These are phyloP conservation scores for Pyrenochaeta sp. DNA, from an alignment of 2,329 filamentous ascomycete species.

Conservation along the genomic window DNA sequence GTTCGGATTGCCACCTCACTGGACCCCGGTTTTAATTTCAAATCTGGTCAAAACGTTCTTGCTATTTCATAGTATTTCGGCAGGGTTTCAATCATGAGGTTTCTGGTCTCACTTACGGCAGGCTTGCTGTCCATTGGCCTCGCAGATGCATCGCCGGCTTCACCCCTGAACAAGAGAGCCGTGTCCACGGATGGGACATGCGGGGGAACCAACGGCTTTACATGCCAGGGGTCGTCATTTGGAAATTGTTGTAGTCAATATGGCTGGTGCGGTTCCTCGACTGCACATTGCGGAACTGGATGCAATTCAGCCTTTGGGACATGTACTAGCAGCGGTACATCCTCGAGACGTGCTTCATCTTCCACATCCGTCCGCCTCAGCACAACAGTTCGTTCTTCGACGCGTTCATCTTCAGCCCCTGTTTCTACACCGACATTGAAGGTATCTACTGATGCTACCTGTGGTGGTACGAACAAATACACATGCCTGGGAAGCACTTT, in stretches of 20 bases:
- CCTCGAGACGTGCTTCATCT: conserved; percentile 6
- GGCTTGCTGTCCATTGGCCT: conserved; percentile 28
- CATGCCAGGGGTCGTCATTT: conserved; percentile 54
- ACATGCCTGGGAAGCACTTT: conserved; percentile 22
- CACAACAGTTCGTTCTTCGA: conserved; percentile 30
- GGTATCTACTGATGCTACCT: conserved; percentile 50
- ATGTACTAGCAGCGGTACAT: conserved; percentile 23
- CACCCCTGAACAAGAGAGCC: conserved; percentile 26
- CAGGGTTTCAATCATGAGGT: conserved; percentile 24
- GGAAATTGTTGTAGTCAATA: conserved; percentile 56
- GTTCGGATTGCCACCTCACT: too few relatives aligned
- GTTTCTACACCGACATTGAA: conserved; percentile 34
- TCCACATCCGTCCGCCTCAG: conserved; percentile 39
- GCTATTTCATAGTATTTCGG: not conserved
- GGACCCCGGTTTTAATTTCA: not conserved
- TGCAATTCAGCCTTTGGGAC: conserved; percentile 45
- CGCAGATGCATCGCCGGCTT: conserved; percentile 18
- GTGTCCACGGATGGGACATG: conserved; percentile 54
- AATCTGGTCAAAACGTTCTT: not conserved
- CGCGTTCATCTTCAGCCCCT: conserved; percentile 21
- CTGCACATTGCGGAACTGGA: conserved; percentile 39
- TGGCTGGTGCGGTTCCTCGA: conserved; percentile 50
- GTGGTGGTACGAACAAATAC: conserved; percentile 51
- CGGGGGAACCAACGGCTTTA: conserved; percentile 51
- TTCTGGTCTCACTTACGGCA: conserved; percentile 25